phyloP scores from a whole-genome alignment of 1,284 basidiomycete species.

The Microbotryum silenes-acaulis region DNA sequence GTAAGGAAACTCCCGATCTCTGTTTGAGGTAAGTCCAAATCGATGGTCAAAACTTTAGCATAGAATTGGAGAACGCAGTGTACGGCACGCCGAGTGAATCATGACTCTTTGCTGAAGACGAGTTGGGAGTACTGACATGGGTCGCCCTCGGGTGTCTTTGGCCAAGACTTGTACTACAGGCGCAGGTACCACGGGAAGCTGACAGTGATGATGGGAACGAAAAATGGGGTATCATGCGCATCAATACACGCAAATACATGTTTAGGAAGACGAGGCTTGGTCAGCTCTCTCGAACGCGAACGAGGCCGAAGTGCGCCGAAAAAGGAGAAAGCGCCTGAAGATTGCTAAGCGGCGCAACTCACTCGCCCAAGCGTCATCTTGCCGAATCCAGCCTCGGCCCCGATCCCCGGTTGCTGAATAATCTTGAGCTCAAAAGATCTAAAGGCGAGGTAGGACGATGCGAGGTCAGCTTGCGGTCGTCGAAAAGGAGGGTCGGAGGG shows the following conservation, averaged over 20 bases:
- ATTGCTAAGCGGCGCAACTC: neutral
- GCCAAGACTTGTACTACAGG: conserved; percentile 32
- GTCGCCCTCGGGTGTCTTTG: conserved; percentile 8
- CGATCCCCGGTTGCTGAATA: conserved; percentile 25
- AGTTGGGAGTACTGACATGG: conserved; percentile 19
- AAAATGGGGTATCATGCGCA: too few relatives aligned
- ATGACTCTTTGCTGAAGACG: neutral
- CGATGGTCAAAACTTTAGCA: neutral
- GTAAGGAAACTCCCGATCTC: conserved; percentile 29
- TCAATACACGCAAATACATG: too few relatives aligned
- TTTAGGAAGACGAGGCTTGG: conserved; percentile 15
- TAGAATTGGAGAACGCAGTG: neutral
- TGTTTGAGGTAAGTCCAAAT: neutral
- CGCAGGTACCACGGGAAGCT: conserved; percentile 34
- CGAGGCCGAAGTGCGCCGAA: neutral
- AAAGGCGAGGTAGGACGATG: too few relatives aligned
- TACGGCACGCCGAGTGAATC: neutral
- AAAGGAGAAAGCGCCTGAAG: neutral
- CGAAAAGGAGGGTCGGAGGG: too few relatives aligned
- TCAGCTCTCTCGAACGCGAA: conserved; percentile 2
- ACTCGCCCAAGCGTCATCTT: conserved; percentile 25
- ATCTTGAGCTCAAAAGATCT: conserved; percentile 15
- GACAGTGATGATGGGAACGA: neutral
- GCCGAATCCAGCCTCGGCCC: conserved; percentile 13
- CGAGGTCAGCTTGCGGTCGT: too few relatives aligned